Evolutionary conservation across 345 rosid genomes (phyloP), one percentile per base, ranked within the genome.

Genomic region (Gossypium raimondii): DNA sequence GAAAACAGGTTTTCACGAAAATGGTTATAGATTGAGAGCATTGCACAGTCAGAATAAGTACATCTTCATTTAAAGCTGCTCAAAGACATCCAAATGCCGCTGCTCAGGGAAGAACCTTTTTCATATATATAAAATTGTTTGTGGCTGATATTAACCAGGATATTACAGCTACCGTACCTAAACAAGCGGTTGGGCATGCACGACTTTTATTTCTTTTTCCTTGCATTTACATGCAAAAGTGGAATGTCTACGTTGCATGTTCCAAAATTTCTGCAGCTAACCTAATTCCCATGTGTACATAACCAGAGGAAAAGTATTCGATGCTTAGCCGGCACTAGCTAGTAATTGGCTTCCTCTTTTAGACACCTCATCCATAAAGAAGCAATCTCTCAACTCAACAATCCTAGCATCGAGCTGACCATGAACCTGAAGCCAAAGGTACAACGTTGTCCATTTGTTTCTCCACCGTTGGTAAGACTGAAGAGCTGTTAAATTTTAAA

Each of bases 241-340:
- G 78, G 75, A 67, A 24, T 22, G 78, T 50, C 80, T 77, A 77
- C 70, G 41, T 41, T 74, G 76, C 80, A 69, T 70, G 73, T 63
- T 63, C 3, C n/a, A 75, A 78, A 76, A 48, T 41, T 38, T 38
- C 50, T 38, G 51, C 64, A 7, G 56, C 72, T 12, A 66, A 47
- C 38, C 27, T 48, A 67, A 67, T 24, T 48, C 14, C 57, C 41
- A 24, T 47, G 72, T 67, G 72, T 56, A 7, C 6, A 24, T 22
- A 22, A 66, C 53, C 18, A 47, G 50, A 24, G 14, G 27, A 43
- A 65, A 18, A 20, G 34, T 62, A 18, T 34, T 29, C 45, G 3
- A 34, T 16, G 1, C 6, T 4, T 44, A 1, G 67, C 20, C 11
- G 38, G 64, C 64, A 14, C 63, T 59, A 24, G 38, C 27, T 52